phyloP scores from a whole-genome alignment of 495 filamentous ascomycete species.

The Penicillium simplicissimum region DNA sequence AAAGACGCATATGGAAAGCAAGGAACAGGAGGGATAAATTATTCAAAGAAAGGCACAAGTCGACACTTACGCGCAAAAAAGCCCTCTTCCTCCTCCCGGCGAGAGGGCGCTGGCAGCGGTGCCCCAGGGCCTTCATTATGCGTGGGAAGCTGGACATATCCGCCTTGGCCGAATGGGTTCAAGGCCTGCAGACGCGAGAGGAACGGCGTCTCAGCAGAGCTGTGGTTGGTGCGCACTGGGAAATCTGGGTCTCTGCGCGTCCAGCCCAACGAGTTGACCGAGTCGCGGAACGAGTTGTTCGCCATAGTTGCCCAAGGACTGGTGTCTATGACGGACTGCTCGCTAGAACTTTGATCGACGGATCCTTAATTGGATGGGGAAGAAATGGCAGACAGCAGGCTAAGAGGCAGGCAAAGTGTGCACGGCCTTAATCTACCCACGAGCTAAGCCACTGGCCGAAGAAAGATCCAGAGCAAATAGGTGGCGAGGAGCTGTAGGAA shows the following conservation, averaged over 20 bases:
- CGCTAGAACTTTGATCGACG: background rate
- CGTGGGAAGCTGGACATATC: slow-evolving; percentile 90
- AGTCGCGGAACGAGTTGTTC: slow-evolving; percentile 85
- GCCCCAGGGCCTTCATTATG: slow-evolving; percentile 75
- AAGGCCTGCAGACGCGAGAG: slow-evolving; percentile 78
- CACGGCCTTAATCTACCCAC: slow-evolving; percentile 25
- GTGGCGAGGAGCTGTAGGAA: background rate
- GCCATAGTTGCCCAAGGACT: slow-evolving; percentile 61
- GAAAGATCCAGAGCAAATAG: slow-evolving; percentile 18
- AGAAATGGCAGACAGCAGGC: background rate
- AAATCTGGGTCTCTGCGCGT: slow-evolving; percentile 80
- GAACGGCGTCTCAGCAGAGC: slow-evolving; percentile 65
- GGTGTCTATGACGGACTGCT: background rate
- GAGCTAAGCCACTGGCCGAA: slow-evolving; percentile 27
- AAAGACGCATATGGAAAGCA: background rate
- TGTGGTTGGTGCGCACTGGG: slow-evolving; percentile 77
- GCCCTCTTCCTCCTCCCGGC: slow-evolving; percentile 91
- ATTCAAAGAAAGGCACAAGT: background rate
- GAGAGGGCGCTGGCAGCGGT: slow-evolving; percentile 78
- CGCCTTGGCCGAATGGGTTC: slow-evolving; percentile 85
- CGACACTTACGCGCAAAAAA: slow-evolving; percentile 97
- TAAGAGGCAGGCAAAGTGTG: slow-evolving; percentile 8
- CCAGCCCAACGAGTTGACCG: slow-evolving; percentile 94
- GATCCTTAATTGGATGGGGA: slow-evolving; percentile 20
- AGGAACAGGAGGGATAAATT: background rate